Conservation (phyloP, 345 rosid genomes). For the Sonneratia alba region DNA sequence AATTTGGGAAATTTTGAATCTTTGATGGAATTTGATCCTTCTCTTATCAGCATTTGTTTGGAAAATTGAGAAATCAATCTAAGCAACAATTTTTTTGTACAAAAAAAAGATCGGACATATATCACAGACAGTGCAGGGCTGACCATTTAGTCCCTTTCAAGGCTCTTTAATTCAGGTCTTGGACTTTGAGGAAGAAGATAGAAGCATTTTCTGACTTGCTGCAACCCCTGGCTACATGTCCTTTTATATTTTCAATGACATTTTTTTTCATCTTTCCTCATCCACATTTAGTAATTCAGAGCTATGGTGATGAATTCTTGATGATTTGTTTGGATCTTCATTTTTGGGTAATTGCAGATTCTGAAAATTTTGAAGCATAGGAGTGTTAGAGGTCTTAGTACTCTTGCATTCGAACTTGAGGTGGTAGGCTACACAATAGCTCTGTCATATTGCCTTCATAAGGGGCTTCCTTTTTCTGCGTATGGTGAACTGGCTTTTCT, state of each 20-base stretch:
- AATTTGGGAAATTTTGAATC: not conserved
- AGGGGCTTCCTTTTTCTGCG: constrained; percentile 95
- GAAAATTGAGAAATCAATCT: not conserved
- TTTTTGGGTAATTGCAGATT: constrained; percentile 35
- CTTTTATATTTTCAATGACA: not conserved
- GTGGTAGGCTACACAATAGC: constrained; percentile 87
- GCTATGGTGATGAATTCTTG: not conserved
- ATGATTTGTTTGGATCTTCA: not conserved
- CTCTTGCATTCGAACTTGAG: constrained; percentile 81
- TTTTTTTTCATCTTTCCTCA: not conserved
- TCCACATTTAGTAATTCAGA: not conserved
- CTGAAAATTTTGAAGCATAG: constrained; percentile 70
- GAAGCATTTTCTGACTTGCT: not conserved
- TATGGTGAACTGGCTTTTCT: constrained; percentile 83
- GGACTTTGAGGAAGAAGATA: not conserved
- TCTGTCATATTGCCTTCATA: constrained; percentile 82
- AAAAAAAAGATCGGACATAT: too few species aligned
- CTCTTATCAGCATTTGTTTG: not conserved
- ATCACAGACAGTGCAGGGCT: not conserved
- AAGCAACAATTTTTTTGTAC: too few species aligned
- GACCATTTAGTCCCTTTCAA: not conserved
- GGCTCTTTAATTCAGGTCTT: not conserved
- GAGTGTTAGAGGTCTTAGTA: constrained; percentile 80
- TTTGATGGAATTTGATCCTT: not conserved
- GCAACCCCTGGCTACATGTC: not conserved